Evolutionary conservation across 164 flowering plant species (phyloP).

Genomic region (Hamamelis virginiana): DNA sequence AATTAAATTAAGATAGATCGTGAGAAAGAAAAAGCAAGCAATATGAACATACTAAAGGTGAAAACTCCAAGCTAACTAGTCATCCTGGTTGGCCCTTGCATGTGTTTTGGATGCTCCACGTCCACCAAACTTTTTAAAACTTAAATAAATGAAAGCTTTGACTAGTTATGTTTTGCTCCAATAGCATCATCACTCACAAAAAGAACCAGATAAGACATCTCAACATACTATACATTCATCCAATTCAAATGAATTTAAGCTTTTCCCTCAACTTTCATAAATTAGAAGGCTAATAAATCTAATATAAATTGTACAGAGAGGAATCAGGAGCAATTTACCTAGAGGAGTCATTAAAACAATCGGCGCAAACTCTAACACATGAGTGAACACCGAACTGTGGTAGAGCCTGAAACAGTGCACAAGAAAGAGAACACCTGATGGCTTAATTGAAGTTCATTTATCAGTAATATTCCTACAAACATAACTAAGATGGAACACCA

Average conservation of each 20-base stretch:
- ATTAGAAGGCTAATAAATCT: background rate
- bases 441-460: background rate
- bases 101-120: background rate
- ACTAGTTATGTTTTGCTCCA: background rate
- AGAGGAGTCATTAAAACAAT: slow-evolving; percentile 53
- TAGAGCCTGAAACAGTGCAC: slow-evolving; percentile 41
- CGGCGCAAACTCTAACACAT: slow-evolving; percentile 63
- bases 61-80: background rate
- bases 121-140: background rate
- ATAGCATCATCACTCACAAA: background rate
- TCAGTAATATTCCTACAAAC: background rate
- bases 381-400: slow-evolving; percentile 61
- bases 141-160: background rate
- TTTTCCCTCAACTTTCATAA: background rate
- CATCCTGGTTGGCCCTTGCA: no score
- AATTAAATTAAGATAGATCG: no score
- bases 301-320: background rate
- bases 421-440: slow-evolving; percentile 1
- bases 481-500: background rate
- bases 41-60: background rate
- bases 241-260: background rate
- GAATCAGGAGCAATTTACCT: slow-evolving; percentile 28
- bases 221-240: background rate
- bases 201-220: background rate
- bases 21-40: background rate